A percentile compares a stretch with the other conserved stretches of the same genome.
Evolutionary conservation across 306 rosid species (phyloP).

Genomic region (Spatholobus suberectus): DNA sequence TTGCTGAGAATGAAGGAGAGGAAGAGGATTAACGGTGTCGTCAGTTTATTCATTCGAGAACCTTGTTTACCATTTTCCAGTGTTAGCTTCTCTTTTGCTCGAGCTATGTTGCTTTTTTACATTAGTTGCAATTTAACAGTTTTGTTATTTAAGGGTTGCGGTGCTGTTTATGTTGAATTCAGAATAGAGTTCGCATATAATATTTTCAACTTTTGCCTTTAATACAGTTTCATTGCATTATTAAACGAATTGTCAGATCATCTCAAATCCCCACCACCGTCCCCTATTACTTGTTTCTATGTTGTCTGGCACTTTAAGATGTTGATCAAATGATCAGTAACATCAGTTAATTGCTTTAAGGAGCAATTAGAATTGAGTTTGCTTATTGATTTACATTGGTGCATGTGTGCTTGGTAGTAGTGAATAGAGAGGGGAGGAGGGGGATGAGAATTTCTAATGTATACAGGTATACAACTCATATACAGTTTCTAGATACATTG

Average conservation of each 20-base stretch:
- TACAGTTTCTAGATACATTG: too few relatives aligned
- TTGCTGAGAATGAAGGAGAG: conserved; percentile 51
- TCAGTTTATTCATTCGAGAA: not conserved
- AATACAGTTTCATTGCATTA: not conserved
- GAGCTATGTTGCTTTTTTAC: not conserved
- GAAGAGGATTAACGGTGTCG: conserved; percentile 36
- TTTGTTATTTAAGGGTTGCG: conserved; percentile 22
- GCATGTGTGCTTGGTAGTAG: not conserved
- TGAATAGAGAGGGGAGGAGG: not conserved
- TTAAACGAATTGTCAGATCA: not conserved
- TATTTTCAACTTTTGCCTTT: not conserved
- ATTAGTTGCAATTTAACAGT: conserved; percentile 21
- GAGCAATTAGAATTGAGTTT: not conserved
- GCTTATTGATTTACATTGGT: not conserved
- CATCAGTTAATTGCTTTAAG: not conserved
- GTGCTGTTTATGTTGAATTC: conserved; percentile 1
- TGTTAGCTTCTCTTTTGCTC: not conserved
- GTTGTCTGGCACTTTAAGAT: not conserved
- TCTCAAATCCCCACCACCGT: not conserved
- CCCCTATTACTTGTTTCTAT: not conserved
- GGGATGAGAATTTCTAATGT: too few relatives aligned
- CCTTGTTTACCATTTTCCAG: not conserved
- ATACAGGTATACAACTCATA: too few relatives aligned
- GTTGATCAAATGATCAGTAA: not conserved
- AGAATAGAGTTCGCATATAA: not conserved